Percentiles rank a stretch among this genome's conserved stretches.
phyloP scores from a whole-genome alignment of 1,284 basidiomycete genomes.

The Pseudozyma hubeiensis region DNA sequence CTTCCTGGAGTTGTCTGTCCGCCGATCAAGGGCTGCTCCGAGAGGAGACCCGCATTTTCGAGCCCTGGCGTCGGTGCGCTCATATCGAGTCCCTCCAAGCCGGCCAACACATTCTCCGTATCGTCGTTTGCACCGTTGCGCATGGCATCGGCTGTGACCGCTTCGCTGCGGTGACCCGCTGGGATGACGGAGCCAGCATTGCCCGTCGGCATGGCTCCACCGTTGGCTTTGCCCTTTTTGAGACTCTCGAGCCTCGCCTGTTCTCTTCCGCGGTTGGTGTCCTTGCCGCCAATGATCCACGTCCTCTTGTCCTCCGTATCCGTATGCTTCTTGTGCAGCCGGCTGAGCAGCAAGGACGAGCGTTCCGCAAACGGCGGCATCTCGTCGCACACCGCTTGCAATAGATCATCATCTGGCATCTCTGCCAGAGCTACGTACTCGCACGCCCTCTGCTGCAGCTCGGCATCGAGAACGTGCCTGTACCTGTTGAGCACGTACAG shows the following conservation, averaged over 20 bases:
- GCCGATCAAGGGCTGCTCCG: constrained; percentile 33
- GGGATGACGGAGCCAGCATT: constrained; percentile 54
- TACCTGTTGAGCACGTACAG: constrained; percentile 97
- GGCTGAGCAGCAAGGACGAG: constrained; percentile 82
- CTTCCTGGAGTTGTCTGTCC: constrained; percentile 21
- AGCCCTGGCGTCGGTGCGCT: constrained; percentile 68
- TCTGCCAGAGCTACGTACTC: constrained; percentile 63
- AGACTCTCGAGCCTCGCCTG: constrained; percentile 73
- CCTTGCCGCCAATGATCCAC: constrained; percentile 94
- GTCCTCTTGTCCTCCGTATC: constrained; percentile 85
- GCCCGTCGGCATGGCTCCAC: constrained; percentile 61
- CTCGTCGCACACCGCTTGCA: constrained; percentile 96
- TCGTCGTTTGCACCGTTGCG: constrained; percentile 32
- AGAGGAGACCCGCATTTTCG: constrained; percentile 30
- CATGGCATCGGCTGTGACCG: constrained; percentile 50
- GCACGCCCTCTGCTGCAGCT: constrained; percentile 96
- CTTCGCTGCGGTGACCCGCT: constrained; percentile 41
- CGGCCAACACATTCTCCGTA: constrained; percentile 77
- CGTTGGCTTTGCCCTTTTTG: constrained; percentile 66
- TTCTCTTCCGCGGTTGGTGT: constrained; percentile 82
- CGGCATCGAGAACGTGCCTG: constrained; percentile 90
- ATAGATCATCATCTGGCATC: constrained; percentile 80
- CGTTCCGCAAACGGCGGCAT: constrained; percentile 98
- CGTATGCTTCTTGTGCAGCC: constrained; percentile 87
- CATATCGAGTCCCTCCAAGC: constrained; percentile 84